phyloP scores from a whole-genome alignment of 2,329 filamentous ascomycete species.

The Ceratocystis colombiana region DNA sequence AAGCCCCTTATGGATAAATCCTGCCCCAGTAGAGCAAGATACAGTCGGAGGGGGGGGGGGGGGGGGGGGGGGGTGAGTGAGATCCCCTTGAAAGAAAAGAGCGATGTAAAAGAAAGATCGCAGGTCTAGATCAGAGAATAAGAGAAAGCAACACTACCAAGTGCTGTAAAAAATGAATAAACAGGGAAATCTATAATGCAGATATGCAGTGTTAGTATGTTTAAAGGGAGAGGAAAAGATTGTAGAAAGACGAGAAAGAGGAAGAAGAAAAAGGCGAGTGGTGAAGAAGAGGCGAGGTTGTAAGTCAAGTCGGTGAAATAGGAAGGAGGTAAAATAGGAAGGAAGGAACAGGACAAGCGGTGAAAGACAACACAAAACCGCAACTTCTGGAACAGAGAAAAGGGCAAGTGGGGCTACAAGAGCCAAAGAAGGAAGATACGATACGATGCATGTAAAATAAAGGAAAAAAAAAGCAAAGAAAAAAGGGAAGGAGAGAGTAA shows the following conservation, averaged over 20 bases:
- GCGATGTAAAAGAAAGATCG: slow-evolving; percentile 7
- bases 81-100: background rate
- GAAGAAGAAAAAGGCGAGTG: background rate
- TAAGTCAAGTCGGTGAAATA: slow-evolving; percentile 3
- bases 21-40: background rate
- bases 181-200: background rate
- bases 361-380: slow-evolving; percentile 13
- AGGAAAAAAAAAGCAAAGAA: slow-evolving; percentile 2
- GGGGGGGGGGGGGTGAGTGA: background rate
- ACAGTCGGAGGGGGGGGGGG: background rate
- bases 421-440: background rate
- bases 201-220: too few relatives aligned
- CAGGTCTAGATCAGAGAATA: background rate
- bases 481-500: background rate
- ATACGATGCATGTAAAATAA: slow-evolving; percentile 1
- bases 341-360: slow-evolving; percentile 10
- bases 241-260: background rate
- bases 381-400: background rate
- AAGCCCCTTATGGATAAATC: background rate
- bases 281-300: background rate
- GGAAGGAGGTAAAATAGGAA: background rate
- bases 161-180: background rate
- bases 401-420: background rate
- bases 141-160: background rate
- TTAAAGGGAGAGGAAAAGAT: background rate